These are phyloP conservation scores for Venturia nashicola DNA, from an alignment of 2,329 filamentous ascomycete species.

Conservation along the genomic window DNA sequence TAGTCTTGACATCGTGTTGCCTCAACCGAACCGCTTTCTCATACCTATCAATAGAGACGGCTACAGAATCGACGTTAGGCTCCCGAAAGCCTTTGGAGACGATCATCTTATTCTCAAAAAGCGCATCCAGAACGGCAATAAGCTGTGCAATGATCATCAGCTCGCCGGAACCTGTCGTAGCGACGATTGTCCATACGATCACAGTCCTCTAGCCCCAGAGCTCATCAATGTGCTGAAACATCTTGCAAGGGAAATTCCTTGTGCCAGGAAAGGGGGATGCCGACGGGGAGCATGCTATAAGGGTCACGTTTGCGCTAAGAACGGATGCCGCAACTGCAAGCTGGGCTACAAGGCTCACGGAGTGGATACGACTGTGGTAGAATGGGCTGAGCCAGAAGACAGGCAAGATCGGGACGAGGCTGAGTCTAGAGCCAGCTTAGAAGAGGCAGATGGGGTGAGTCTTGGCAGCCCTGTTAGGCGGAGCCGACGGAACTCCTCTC, in stretches of 20 bases:
- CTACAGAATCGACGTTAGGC: conserved; percentile 35
- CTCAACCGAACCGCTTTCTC: conserved; percentile 15
- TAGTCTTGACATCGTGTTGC: conserved; percentile 1
- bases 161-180: conserved; percentile 29
- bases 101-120: conserved; percentile 29
- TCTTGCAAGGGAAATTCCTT: conserved; percentile 32
- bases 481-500: background rate
- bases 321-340: conserved; percentile 13
- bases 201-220: conserved; percentile 28
- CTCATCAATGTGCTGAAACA: conserved; percentile 30
- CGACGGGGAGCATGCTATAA: conserved; percentile 30
- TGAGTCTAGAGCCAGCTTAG: background rate
- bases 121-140: conserved; percentile 23
- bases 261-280: conserved; percentile 28
- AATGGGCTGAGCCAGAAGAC: background rate
- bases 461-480: background rate
- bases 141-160: conserved; percentile 39
- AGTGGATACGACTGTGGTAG: background rate
- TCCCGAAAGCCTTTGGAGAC: conserved; percentile 23
- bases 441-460: background rate
- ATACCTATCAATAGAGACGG: conserved; percentile 36
- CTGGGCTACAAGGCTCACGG: background rate
- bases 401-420: background rate
- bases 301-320: conserved; percentile 34
- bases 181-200: conserved; percentile 32